Conservation (phyloP, 768 basidiomycete genomes). For the Suillus bovinus region DNA sequence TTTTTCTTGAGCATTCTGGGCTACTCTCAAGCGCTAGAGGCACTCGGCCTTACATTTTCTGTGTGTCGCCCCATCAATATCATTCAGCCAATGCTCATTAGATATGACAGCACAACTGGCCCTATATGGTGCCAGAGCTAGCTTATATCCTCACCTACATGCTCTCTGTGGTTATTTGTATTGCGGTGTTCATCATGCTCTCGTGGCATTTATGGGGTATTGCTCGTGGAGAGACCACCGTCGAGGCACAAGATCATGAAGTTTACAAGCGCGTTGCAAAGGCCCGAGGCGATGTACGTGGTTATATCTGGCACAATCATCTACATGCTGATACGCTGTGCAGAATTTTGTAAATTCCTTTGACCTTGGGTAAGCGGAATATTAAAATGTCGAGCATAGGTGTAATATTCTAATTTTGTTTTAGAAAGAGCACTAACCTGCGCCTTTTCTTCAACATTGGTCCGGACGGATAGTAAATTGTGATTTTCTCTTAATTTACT, state of each 20-base stretch:
- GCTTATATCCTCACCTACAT: conserved; percentile 76
- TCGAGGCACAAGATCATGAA: conserved; percentile 87
- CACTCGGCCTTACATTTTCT: conserved; percentile 53
- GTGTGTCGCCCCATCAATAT: conserved; percentile 32
- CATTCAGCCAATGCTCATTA: not conserved
- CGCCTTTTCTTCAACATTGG: conserved; percentile 88
- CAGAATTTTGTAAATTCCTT: conserved; percentile 89
- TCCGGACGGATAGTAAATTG: conserved; percentile 74
- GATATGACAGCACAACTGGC: conserved; percentile 44
- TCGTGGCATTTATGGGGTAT: conserved; percentile 75
- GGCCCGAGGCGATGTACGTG: conserved; percentile 63
- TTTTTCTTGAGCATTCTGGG: conserved; percentile 64
- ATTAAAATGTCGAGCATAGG: not conserved
- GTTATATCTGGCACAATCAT: not conserved
- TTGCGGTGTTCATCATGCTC: conserved; percentile 74
- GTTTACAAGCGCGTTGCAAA: conserved; percentile 73
- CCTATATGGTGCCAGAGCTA: conserved; percentile 63
- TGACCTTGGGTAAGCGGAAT: conserved; percentile 68
- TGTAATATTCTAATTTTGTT: not conserved
- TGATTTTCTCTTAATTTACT: not conserved
- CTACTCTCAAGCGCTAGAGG: conserved; percentile 55
- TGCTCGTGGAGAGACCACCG: conserved; percentile 77
- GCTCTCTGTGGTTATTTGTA: conserved; percentile 69
- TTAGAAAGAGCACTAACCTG: conserved; percentile 64
- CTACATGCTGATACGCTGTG: conserved; percentile 3